These are phyloP conservation scores for Stephania yunnanensis DNA, from an alignment of 164 flowering plant species.

Conservation along the genomic window DNA sequence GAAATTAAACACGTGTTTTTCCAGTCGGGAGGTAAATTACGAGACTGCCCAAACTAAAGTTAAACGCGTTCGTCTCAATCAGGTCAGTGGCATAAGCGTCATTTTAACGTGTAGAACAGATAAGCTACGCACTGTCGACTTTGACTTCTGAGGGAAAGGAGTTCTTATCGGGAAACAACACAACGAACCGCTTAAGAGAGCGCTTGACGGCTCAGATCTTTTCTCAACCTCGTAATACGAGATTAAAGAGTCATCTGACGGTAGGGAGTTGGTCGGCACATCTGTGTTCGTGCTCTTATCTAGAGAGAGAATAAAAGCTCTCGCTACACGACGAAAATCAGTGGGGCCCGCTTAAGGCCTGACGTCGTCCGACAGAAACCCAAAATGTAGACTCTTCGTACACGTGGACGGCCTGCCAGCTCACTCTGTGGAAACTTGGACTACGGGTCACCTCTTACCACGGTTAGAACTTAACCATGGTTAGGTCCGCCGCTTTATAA, in stretches of 20 bases:
- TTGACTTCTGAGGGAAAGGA: neutral
- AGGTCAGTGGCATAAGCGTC: neutral
- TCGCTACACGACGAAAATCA: conserved; percentile 11
- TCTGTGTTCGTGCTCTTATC: neutral
- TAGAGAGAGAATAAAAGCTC: neutral
- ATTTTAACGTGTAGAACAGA: neutral
- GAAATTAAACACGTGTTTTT: neutral
- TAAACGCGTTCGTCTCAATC: neutral
- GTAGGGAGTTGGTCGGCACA: neutral
- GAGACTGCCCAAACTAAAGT: neutral
- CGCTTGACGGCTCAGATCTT: neutral
- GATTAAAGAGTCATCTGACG: neutral
- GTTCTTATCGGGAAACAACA: neutral
- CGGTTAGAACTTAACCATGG: conserved; percentile 22
- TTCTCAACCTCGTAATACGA: neutral
- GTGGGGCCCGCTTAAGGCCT: neutral
- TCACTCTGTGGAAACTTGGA: neutral
- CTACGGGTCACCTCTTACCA: neutral
- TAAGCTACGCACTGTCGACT: conserved; percentile 1
- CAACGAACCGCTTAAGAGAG: neutral
- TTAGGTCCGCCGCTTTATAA: conserved; percentile 40
- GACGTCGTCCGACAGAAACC: conserved; percentile 9
- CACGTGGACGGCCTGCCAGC: conserved; percentile 14
- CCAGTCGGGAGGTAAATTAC: neutral
- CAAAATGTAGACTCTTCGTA: conserved; percentile 8